These are phyloP conservation scores for Arachnomyces sp. DNA, from an alignment of 2,329 filamentous ascomycete species.

Conservation along the genomic window DNA sequence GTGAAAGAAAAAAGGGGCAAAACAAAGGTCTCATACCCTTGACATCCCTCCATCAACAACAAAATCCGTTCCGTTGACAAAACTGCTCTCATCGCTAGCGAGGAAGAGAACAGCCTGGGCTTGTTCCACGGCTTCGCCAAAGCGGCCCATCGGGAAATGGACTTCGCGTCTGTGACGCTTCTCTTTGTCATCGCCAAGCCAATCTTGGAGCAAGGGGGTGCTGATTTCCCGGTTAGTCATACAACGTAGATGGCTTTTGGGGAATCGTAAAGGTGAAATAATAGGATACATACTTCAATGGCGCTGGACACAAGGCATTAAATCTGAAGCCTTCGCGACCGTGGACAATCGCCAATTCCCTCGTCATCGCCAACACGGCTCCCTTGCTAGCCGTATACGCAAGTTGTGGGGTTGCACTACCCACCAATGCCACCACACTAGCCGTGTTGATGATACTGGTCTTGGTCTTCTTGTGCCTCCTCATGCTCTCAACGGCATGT, in stretches of 20 bases:
- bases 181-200: slow-evolving; percentile 76
- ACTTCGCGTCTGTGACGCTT: slow-evolving; percentile 79
- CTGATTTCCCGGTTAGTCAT: slow-evolving; percentile 24
- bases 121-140: slow-evolving; percentile 91
- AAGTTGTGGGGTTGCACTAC: slow-evolving; percentile 78
- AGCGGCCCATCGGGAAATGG: slow-evolving; percentile 81
- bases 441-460: slow-evolving; percentile 89
- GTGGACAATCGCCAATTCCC: slow-evolving; percentile 86
- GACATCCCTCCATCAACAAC: slow-evolving; percentile 94
- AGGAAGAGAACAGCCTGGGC: slow-evolving; percentile 82
- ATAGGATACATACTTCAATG: slow-evolving; percentile 56
- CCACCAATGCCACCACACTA: slow-evolving; percentile 79
- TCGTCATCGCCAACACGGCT: slow-evolving; percentile 80
- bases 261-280: background rate
- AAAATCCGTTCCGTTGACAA: slow-evolving; percentile 86
- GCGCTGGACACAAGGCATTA: slow-evolving; percentile 84
- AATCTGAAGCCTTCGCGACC: slow-evolving; percentile 84
- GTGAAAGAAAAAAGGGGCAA: background rate
- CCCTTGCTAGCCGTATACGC: slow-evolving; percentile 94
- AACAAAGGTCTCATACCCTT: slow-evolving; percentile 47
- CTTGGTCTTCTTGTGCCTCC: slow-evolving; percentile 68
- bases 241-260: background rate
- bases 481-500: slow-evolving; percentile 76
- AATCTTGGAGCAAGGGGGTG: slow-evolving; percentile 85
- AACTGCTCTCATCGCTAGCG: slow-evolving; percentile 80